A percentile compares a stretch with the other conserved stretches of the same genome.
Conservation (phyloP, 805 yeast genomes). For the Kodamaea kakaduensis region DNA sequence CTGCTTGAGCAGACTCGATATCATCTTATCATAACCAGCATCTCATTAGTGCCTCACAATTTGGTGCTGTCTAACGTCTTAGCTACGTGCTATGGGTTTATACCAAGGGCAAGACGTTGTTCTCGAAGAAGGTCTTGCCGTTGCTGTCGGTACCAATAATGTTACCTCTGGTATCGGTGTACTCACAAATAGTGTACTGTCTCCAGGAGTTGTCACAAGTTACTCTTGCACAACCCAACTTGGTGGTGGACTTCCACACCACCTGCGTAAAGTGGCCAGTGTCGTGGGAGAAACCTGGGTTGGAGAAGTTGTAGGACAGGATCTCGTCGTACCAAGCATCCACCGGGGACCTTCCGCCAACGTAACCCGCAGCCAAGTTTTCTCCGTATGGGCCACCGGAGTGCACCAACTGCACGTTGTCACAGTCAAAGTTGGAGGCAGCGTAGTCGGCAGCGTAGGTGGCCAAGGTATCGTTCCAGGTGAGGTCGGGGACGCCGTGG, state of each 20-base stretch:
- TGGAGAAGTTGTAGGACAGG: conserved; percentile 23
- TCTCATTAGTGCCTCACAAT: too few relatives aligned
- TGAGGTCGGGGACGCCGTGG: conserved; percentile 26
- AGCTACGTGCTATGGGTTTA: too few relatives aligned
- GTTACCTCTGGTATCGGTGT: conserved; percentile 52
- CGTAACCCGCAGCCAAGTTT: conserved; percentile 38
- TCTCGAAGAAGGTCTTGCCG: conserved; percentile 34
- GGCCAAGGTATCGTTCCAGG: conserved; percentile 30
- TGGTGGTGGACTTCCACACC: conserved; percentile 32
- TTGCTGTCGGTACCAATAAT: conserved; percentile 36
- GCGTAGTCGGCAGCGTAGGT: conserved; percentile 34
- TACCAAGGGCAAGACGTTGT: too few relatives aligned
- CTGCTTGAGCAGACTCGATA: too few relatives aligned
- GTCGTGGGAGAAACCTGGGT: conserved; percentile 13
- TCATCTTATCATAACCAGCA: too few relatives aligned
- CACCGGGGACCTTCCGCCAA: conserved; percentile 27
- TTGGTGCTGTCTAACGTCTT: too few relatives aligned
- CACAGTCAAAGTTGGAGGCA: conserved; percentile 26
- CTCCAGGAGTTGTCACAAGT: conserved; percentile 47
- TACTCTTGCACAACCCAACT: conserved; percentile 35
- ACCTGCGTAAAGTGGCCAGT: conserved; percentile 37
- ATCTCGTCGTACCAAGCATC: conserved; percentile 42
- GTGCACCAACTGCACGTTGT: conserved; percentile 29
- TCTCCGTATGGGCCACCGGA: conserved; percentile 38
- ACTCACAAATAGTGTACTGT: conserved; percentile 69